A percentile compares a stretch with the other conserved stretches of the same genome.
Conservation (phyloP, 805 yeast species). For the Ogataea paradorogensis region DNA sequence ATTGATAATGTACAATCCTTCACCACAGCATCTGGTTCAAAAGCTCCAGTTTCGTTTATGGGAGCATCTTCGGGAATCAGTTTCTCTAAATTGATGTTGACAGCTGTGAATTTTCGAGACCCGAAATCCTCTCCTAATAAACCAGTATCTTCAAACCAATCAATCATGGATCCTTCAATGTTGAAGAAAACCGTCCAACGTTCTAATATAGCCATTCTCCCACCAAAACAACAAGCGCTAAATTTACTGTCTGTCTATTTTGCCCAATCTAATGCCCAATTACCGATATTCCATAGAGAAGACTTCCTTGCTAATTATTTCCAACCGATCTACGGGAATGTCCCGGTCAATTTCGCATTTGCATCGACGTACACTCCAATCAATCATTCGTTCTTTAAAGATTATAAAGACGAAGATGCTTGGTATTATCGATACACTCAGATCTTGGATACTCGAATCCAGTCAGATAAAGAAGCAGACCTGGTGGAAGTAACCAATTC, state of each 20-base stretch:
- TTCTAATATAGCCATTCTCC: constrained; percentile 49
- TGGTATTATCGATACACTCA: constrained; percentile 46
- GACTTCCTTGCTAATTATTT: constrained; percentile 64
- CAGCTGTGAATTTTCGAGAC: constrained; percentile 64
- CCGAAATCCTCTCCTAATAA: constrained; percentile 10
- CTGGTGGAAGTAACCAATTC: constrained; percentile 35
- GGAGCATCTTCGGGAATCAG: constrained; percentile 62
- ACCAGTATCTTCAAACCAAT: constrained; percentile 11
- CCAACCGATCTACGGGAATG: constrained; percentile 75
- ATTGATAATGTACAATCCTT: constrained; percentile 28
- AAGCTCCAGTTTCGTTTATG: constrained; percentile 36
- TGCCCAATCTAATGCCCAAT: constrained; percentile 76
- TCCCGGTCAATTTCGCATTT: constrained; percentile 50
- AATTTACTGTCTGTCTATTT: constrained; percentile 62
- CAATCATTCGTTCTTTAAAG: constrained; percentile 32
- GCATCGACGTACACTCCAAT: constrained; percentile 57
- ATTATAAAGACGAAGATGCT: constrained; percentile 36
- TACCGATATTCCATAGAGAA: constrained; percentile 83
- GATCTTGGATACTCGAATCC: constrained; percentile 30
- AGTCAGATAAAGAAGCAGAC: constrained; percentile 26
- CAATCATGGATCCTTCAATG: constrained; percentile 29
- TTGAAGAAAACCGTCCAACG: constrained; percentile 23
- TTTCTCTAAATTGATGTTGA: constrained; percentile 71
- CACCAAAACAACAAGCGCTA: constrained; percentile 70
- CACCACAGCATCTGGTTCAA: constrained; percentile 31